These are phyloP conservation scores for Saksenaea vasiformis DNA, from an alignment of 371 early-diverging fungal species.

Conservation along the genomic window DNA sequence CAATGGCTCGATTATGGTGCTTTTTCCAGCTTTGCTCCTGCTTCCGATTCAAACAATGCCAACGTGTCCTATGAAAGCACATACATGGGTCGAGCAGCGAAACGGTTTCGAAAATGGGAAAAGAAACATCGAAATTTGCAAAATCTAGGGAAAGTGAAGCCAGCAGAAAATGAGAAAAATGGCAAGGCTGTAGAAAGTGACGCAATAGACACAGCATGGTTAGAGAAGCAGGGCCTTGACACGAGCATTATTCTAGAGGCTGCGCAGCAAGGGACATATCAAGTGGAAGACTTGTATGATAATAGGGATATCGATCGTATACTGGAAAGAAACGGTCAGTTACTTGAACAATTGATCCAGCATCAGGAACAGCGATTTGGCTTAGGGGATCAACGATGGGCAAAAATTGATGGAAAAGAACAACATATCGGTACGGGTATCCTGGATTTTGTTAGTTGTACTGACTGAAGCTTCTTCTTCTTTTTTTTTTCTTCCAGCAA, in stretches of 20 bases:
- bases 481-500: slow-evolving; percentile 29
- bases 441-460: too few species aligned
- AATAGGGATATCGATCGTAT: slow-evolving; percentile 12
- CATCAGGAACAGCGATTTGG: slow-evolving; percentile 45
- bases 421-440: slow-evolving; percentile 30
- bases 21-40: slow-evolving; percentile 53
- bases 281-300: slow-evolving; percentile 16
- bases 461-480: too few species aligned
- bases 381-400: slow-evolving; percentile 27
- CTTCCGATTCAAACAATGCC: slow-evolving; percentile 47
- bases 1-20: slow-evolving; percentile 57
- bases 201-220: slow-evolving; percentile 37
- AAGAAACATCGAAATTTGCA: slow-evolving; percentile 23
- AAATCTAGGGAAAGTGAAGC: neutral
- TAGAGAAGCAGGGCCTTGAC: slow-evolving; percentile 42
- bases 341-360: slow-evolving; percentile 28
- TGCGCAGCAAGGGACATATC: slow-evolving; percentile 15
- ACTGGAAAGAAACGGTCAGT: slow-evolving; percentile 33
- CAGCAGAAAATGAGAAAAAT: neutral
- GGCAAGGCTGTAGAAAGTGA: slow-evolving; percentile 10
- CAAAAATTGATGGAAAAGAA: slow-evolving; percentile 30
- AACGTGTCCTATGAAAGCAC: slow-evolving; percentile 48
- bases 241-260: slow-evolving; percentile 29
- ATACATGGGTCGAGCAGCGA: slow-evolving; percentile 43
- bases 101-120: slow-evolving; percentile 29